Base-by-base conservation (phyloP, 2,329 filamentous ascomycete species). In the Penicillium hesseltinei region DNA sequence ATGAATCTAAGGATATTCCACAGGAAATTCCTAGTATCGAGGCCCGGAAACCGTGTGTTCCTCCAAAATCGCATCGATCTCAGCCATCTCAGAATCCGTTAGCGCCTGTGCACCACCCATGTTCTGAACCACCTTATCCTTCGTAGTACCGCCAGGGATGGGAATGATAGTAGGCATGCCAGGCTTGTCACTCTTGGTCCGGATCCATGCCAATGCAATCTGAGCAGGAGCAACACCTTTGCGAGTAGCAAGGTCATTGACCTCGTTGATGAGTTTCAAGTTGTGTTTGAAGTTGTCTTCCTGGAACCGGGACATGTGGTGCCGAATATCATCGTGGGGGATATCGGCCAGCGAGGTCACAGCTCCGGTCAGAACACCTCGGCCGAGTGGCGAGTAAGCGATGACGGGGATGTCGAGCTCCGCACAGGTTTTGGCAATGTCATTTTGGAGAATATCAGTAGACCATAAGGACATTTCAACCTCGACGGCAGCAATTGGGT, bases 391-490 rank as follows among this genome's bases (percentile, higher is more conserved):
- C 47, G 81, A 83, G 74, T 87, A 87, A 2, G 81, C 81, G 10
- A 85, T 71, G 43, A 87, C 75, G 0, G 84, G 83, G 51, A 87
- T 86, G 29, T 76, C 74, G 1, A 84, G 73, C 68, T 85, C 80
- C 1, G 77, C 80, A 60, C 84, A 87, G 1, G 81, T 77, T 52
- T 77, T 68, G 2, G 82, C 81, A 1, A 88, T 78, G 19, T 80
- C 84, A 59, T 88, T 87, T 19, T 80, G 70, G 5, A 86, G 70
- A 45, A 85, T 81, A 27, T 85, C 80, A 2, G 81, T 83, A 6
- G 75, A 75, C 76, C 80, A 87, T 2, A 86, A 74, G 17, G 80
- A 83, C 55, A 87, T 76, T 67, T 88, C 85, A 25, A 85, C 80
- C 65, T 88, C 85, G 8, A 87, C 84, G 2, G 81, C 80, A 1